phyloP scores from a whole-genome alignment of 2,329 filamentous ascomycete species.

The Calycina herbarum region DNA sequence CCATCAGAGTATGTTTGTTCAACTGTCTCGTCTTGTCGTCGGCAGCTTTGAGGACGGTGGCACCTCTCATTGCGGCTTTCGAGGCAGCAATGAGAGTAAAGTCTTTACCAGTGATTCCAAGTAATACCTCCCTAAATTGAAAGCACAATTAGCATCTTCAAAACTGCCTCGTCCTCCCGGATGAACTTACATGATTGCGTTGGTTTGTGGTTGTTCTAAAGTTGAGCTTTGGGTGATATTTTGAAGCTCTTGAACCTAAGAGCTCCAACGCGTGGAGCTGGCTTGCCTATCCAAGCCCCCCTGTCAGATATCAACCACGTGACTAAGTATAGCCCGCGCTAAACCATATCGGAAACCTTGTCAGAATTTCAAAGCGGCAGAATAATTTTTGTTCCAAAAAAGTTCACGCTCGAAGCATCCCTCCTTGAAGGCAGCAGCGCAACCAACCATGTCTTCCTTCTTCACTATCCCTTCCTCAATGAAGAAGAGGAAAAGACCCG shows the following conservation, averaged over 20 bases:
- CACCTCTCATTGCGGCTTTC: slow-evolving; percentile 97
- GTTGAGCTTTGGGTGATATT: slow-evolving; percentile 25
- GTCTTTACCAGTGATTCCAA: slow-evolving; percentile 98
- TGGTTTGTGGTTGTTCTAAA: slow-evolving; percentile 23
- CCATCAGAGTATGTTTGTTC: slow-evolving; percentile 93
- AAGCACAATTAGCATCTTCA: slow-evolving; percentile 19
- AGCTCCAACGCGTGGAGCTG: slow-evolving; percentile 35
- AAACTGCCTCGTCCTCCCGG: neutral
- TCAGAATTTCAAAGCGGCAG: slow-evolving; percentile 3
- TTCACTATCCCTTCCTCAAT: slow-evolving; percentile 86
- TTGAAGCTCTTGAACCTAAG: slow-evolving; percentile 28
- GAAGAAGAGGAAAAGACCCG: slow-evolving; percentile 81
- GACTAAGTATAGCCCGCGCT: slow-evolving; percentile 11
- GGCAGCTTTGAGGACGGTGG: slow-evolving; percentile 88
- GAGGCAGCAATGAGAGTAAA: slow-evolving; percentile 97
- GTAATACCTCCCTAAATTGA: slow-evolving; percentile 81
- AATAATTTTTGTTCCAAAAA: slow-evolving; percentile 17
- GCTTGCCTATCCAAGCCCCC: slow-evolving; percentile 23
- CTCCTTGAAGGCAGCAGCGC: neutral
- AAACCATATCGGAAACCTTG: neutral
- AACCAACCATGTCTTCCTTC: slow-evolving; percentile 78
- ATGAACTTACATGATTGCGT: slow-evolving; percentile 32
- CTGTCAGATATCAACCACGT: slow-evolving; percentile 11
- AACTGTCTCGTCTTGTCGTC: slow-evolving; percentile 95
- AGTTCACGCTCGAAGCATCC: neutral